Evolutionary conservation across 2,329 filamentous ascomycete species (phyloP).

Genomic region (Aspergillus alliaceus): DNA sequence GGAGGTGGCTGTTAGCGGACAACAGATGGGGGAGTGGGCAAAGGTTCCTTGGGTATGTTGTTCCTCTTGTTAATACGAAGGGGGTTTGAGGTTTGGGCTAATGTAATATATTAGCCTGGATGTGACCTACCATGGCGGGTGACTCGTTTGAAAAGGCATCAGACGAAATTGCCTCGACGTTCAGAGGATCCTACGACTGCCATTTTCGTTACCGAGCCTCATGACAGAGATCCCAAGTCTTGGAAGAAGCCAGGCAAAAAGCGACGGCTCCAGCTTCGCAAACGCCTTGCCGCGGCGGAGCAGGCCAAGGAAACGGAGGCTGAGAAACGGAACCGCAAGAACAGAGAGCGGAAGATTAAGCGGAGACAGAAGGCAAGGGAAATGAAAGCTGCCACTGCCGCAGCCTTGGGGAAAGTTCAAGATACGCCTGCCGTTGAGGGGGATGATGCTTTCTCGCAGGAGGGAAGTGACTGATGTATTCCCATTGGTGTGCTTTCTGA

Average conservation of each 20-base stretch:
- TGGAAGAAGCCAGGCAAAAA: conserved; percentile 46
- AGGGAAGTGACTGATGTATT: conserved; percentile 10
- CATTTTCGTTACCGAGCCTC: conserved; percentile 21
- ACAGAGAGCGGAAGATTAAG: conserved; percentile 40
- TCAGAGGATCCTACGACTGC: conserved; percentile 18
- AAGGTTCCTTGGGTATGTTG: conserved; percentile 37
- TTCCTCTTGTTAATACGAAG: neutral
- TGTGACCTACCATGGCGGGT: conserved; percentile 44
- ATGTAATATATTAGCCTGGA: conserved; percentile 32
- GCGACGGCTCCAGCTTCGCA: conserved; percentile 41
- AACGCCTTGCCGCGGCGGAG: conserved; percentile 29
- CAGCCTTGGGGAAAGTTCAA: conserved; percentile 10
- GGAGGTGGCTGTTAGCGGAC: conserved; percentile 37
- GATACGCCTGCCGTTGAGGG: conserved; percentile 17
- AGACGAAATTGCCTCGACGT: conserved; percentile 28
- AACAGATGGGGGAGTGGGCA: conserved; percentile 31
- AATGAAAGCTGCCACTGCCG: conserved; percentile 32
- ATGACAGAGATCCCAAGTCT: conserved; percentile 28
- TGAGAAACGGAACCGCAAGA: conserved; percentile 41
- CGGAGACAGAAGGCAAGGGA: conserved; percentile 39
- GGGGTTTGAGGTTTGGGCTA: neutral
- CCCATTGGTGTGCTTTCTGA: neutral
- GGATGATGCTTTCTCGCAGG: conserved; percentile 19
- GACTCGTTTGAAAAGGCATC: conserved; percentile 35
- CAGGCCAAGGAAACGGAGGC: conserved; percentile 35